Evolutionary conservation across 2,329 filamentous ascomycete genomes (phyloP), one percentile per base, ranked within the genome.

Genomic region (Cryoendolithus antarcticus): DNA sequence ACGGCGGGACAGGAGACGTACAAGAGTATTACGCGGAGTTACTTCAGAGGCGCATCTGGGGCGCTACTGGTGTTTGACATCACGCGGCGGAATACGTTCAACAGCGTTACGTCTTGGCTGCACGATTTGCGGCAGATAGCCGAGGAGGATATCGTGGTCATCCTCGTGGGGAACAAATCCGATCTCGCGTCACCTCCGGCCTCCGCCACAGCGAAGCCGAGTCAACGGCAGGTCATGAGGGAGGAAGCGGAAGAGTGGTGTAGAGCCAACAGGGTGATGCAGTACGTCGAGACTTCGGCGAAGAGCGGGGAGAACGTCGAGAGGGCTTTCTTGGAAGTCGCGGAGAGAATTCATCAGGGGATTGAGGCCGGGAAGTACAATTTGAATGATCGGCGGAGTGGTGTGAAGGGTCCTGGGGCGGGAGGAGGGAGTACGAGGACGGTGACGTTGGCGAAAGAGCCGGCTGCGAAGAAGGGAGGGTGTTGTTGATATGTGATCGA

Each of bases 1-100:
- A 96, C 89, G 1, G 89, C 89, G 10, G 89, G 89, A 19, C 89
- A 96, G 62, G 89, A 96, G 67, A 94, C 86, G 9, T 96, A 96
- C 70, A 95, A 95, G 62, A 89, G 82, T 33, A 91, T 96, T 43
- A 96, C 89, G 6, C 73, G 89, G 39, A 91, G 83, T 45, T 95
- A 95, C 66, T 94, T 94, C 63, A 81, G 88, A 38, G 88, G 86
- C 53, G 79, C 80, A 31, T 77, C 72, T 0, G 80, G 80, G 27
- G 80, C 80, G 4, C 71, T 98, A 9, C 75, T 98, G 19, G 91
- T 98, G 45, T 98, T 95, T 58, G 91, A 98, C 62, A 89, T 98
- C 48, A 84, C 84, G 21, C 75, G 91, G 42, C 78, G 79, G 36
- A 72, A 78, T 37, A 96, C 89, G 6, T 96, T 96, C 57, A 67